Evolutionary conservation across 768 basidiomycete genomes (phyloP).

Genomic region (Kwoniella mangroviensis): DNA sequence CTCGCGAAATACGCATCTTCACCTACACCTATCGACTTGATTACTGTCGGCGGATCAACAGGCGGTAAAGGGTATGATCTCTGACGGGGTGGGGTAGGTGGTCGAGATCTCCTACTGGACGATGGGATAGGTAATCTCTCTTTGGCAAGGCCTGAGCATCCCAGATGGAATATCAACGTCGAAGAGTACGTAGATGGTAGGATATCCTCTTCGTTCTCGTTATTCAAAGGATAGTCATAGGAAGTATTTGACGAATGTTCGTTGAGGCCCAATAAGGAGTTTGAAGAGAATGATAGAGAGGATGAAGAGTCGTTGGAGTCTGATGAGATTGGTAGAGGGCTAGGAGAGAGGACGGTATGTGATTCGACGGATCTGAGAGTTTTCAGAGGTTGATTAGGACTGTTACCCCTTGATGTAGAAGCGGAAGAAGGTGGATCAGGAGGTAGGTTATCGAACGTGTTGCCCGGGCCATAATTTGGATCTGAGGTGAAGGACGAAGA

Average conservation of each 20-base stretch:
- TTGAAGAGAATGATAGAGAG: conserved; percentile 15
- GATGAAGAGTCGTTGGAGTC: conserved; percentile 15
- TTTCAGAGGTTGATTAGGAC: conserved; percentile 12
- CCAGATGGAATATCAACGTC: conserved; percentile 65
- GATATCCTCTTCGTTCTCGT: conserved; percentile 2
- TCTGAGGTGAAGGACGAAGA: not conserved
- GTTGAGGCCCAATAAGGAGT: conserved; percentile 15
- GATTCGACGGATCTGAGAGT: conserved; percentile 25
- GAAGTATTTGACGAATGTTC: conserved; percentile 15
- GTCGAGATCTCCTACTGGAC: conserved; percentile 38
- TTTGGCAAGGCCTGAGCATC: conserved; percentile 86
- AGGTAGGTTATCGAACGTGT: conserved; percentile 10
- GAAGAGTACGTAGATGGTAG: conserved; percentile 23
- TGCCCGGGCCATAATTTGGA: not conserved
- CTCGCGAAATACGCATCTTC: conserved; percentile 80
- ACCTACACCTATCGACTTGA: conserved; percentile 64
- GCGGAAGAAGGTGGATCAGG: conserved; percentile 24
- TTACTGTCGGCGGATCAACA: conserved; percentile 41
- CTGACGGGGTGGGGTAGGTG: conserved; percentile 32
- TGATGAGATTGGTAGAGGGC: conserved; percentile 6
- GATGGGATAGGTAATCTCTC: conserved; percentile 50
- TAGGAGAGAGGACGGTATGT: conserved; percentile 33
- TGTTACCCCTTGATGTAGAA: conserved; percentile 8
- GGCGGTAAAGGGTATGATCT: conserved; percentile 53
- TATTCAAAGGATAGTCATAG: conserved; percentile 3